Conservation (phyloP, 2,329 filamentous ascomycete genomes). For the Chaetomium strumarium region DNA sequence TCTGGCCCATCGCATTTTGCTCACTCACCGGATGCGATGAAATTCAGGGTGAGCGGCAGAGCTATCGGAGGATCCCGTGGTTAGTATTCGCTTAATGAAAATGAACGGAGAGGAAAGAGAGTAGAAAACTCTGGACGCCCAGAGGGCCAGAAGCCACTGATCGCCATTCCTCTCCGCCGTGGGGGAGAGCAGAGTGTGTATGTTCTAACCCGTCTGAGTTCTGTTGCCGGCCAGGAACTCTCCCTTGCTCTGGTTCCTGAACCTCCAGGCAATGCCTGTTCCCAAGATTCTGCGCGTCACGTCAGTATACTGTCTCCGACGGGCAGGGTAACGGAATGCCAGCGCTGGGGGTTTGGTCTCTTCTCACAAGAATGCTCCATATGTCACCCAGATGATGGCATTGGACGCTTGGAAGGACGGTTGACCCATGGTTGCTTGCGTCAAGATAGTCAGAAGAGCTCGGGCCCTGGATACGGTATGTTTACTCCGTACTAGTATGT, state of each 20-base stretch:
- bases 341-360: not conserved
- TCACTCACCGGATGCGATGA: conserved; percentile 87
- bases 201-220: conserved; percentile 71
- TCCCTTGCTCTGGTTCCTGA: conserved; percentile 58
- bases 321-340: not conserved
- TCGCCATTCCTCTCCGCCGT: not conserved
- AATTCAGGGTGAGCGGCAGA: conserved; percentile 76
- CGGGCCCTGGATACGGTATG: too few relatives aligned
- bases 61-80: conserved; percentile 42
- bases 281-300: conserved; percentile 52
- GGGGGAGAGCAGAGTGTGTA: conserved; percentile 8
- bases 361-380: conserved; percentile 66
- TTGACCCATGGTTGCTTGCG: conserved; percentile 57
- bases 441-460: not conserved
- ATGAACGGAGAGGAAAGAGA: not conserved
- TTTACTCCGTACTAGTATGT: too few relatives aligned
- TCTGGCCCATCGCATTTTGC: conserved; percentile 2
- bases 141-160: too few relatives aligned
- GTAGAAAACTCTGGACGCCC: not conserved
- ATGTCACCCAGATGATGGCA: conserved; percentile 76
- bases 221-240: conserved; percentile 72
- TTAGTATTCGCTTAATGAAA: conserved; percentile 28
- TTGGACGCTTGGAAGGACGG: conserved; percentile 73
- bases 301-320: not conserved
- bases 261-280: conserved; percentile 50